These are phyloP conservation scores for Amaranthus tricolor DNA, from an alignment of 179 eudicot species.

Conservation along the genomic window DNA sequence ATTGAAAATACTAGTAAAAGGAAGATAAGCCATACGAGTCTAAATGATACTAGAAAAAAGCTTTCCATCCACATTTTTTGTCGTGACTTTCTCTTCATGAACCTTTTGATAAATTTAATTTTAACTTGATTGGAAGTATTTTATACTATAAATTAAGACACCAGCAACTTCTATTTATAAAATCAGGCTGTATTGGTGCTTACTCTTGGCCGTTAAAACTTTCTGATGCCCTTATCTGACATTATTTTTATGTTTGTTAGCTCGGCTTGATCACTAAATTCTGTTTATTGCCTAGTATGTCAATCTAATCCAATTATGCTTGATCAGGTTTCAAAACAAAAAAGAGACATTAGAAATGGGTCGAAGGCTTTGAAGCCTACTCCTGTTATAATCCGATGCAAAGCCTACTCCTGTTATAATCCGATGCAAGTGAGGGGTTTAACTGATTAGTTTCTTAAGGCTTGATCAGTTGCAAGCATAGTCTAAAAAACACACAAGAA, in stretches of 20 bases:
- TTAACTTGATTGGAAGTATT: too few species aligned
- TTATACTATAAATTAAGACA: neutral
- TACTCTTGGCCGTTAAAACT: neutral
- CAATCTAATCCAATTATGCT: neutral
- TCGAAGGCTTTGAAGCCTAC: conserved; percentile 85
- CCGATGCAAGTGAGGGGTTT: conserved; percentile 74
- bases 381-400: too few species aligned
- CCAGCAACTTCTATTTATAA: neutral
- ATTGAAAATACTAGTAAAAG: too few species aligned
- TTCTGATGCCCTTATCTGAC: neutral
- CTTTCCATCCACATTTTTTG: too few species aligned
- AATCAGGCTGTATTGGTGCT: neutral
- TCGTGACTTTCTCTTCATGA: too few species aligned
- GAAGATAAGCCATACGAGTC: too few species aligned
- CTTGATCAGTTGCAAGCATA: too few species aligned
- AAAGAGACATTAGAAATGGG: conserved; percentile 83
- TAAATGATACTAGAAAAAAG: too few species aligned
- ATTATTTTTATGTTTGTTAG: neutral
- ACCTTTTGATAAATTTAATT: too few species aligned
- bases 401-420: too few species aligned
- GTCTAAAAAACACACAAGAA: too few species aligned
- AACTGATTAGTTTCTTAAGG: neutral
- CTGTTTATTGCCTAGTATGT: neutral
- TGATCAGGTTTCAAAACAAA: conserved; percentile 62
- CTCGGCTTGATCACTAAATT: neutral